phyloP scores from a whole-genome alignment of 805 yeast species.

The Candida gorgasii region DNA sequence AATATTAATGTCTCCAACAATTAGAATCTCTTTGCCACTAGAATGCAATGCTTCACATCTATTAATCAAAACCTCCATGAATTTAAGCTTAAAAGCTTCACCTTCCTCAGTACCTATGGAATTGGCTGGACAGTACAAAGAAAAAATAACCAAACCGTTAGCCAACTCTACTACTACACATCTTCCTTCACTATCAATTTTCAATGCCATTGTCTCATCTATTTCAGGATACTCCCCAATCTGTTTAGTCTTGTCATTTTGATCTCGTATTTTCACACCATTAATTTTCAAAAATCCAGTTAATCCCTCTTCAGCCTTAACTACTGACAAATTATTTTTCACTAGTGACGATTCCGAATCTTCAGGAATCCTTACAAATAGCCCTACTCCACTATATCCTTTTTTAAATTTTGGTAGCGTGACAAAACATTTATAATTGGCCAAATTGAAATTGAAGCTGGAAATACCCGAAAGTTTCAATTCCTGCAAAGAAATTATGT shows the following conservation, averaged over 20 bases:
- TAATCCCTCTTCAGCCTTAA: conserved; percentile 87
- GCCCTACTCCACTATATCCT: conserved; percentile 92
- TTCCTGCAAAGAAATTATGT: conserved; percentile 85
- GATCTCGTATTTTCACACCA: conserved; percentile 17
- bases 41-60: conserved; percentile 55
- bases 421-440: conserved; percentile 63
- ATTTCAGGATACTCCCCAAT: conserved; percentile 72
- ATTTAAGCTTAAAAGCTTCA: conserved; percentile 56
- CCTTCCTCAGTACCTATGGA: conserved; percentile 71
- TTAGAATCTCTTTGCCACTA: conserved; percentile 65
- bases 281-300: conserved; percentile 57
- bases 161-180: conserved; percentile 73
- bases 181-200: conserved; percentile 83
- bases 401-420: conserved; percentile 66
- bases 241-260: conserved; percentile 24
- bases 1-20: conserved; percentile 90
- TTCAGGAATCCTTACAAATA: conserved; percentile 62
- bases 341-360: conserved; percentile 40
- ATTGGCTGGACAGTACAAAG: conserved; percentile 90
- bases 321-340: conserved; percentile 48
- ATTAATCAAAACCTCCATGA: conserved; percentile 57
- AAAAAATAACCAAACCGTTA: conserved; percentile 57
- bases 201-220: conserved; percentile 34
- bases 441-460: conserved; percentile 42
- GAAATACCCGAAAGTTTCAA: conserved; percentile 53